Base-by-base conservation (phyloP, 768 basidiomycete species). In the Mycena rosella region DNA sequence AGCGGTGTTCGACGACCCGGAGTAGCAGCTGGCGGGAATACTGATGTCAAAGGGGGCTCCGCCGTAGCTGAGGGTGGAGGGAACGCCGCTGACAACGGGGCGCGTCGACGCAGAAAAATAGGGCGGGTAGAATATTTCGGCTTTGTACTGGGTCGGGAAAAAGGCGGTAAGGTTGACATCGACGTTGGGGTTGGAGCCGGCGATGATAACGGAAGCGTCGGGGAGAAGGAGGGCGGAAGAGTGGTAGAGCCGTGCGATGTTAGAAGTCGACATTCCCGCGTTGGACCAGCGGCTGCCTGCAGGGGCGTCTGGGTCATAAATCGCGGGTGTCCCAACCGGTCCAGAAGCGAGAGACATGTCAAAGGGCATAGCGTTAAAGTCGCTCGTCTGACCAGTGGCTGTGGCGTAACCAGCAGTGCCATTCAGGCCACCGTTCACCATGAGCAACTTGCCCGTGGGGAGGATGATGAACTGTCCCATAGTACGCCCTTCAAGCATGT, bases 391-490 rank as follows among this genome's bases (percentile, higher is more conserved):
- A 75, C 66, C 78, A 0, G 86, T 89, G 8, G 79, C 78, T 0
- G 80, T 79, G 1, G 91, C 84, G 74, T 91, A 95, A 0, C 93
- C 93, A n/a, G 93, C 93, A 4, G 93, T 94, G 18, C 93, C 93
- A 71, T 89, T 89, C 18, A 27, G 2, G 0, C 65, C 69, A 22
- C 69, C 69, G 75, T 96, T 96, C 71, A 95, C 80, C 57, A 95
- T 85, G 26, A 95, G 83, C 20, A 96, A 63, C 32, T 87, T 91
- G 5, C 91, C 91, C 53, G 94, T 88, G 0, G 95, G 89, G 8
- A 98, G 89, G 34, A 86, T 85, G 79, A 96, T 90, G 76, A 97
- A 95, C 75, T 95, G 93, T 11, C 96, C 94, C 96, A 98, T 98
- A 30, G 93, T 94, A 29, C 95, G 87, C 0, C 90, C 89, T 65